Base-by-base conservation (phyloP, 2,329 filamentous ascomycete species). In the Aspergillus sp. region DNA sequence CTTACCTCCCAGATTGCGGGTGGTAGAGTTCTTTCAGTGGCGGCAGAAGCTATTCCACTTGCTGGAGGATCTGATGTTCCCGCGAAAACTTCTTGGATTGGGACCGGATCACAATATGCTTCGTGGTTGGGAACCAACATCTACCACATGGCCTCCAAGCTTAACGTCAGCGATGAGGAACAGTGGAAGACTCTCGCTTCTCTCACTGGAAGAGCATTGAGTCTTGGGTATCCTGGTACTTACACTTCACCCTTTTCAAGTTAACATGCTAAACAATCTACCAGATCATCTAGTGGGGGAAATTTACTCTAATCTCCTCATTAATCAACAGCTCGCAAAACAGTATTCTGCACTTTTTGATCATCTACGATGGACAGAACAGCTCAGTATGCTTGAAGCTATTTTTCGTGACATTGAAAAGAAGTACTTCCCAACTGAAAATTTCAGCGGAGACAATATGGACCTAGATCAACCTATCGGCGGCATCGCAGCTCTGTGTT, bases 111-210 rank as follows among this genome's bases (percentile, higher is more conserved):
- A 24, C 71, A 81, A 17, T 96, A 90, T 74, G 82, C 84, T 12
- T 74, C 75, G 31, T 96, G 92, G 92, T 73, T 96, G 40, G 89
- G 86, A 2, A 74, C 73, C 14, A 90, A 87, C 68, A 79, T 95
- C 50, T 77, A 73, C 35, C 60, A 68, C 17, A 72, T 82, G 65
- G 71, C 68, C 35, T 70, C 68, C 70, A 31, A 69, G 63, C 24
- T 87, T 74, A 78, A 73, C 67, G 44, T 70, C 6, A 64, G 73
- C 62, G 44, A 64, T 56, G 46, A 64, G 55, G 55, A 72, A 61
- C 33, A 62, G 56, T 64, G 73, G 70, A 63, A 74, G 50, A 72
- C 69, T 45, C 60, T 75, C 27, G 73, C 77, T 41, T 77, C 80
- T 46, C 64, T 87, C 6, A 74, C 79, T 19, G 78, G 84, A 3